Evolutionary conservation across 371 early-diverging fungal genomes (phyloP).

Genomic region (Mortierella sp.): DNA sequence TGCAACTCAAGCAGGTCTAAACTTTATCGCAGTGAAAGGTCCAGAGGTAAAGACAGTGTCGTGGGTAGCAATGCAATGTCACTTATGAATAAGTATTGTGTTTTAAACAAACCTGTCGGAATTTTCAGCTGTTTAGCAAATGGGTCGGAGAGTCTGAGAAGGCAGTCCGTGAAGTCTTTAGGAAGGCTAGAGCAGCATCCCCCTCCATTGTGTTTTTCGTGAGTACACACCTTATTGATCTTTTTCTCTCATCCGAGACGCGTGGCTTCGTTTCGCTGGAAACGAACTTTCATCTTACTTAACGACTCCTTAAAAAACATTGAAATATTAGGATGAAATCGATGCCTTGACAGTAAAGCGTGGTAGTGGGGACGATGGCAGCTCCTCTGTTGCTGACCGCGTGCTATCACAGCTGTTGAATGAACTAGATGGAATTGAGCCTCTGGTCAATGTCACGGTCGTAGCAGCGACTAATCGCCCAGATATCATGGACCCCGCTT

Average conservation of each 20-base stretch:
- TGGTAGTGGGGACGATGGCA: conserved; percentile 73
- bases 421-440: conserved; percentile 97
- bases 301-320: not conserved
- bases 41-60: conserved; percentile 80
- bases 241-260: not conserved
- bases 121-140: conserved; percentile 88
- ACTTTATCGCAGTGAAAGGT: conserved; percentile 98
- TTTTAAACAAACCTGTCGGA: not conserved
- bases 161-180: conserved; percentile 95
- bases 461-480: conserved; percentile 99
- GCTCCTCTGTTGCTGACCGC: conserved; percentile 90
- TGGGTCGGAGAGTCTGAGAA: conserved; percentile 99
- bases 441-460: conserved; percentile 93
- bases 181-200: conserved; percentile 93
- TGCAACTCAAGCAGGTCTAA: conserved; percentile 96
- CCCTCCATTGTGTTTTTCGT: conserved; percentile 98
- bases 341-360: conserved; percentile 95
- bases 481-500: conserved; percentile 95
- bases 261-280: too few species aligned
- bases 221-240: conserved; percentile 45
- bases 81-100: not conserved
- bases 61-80: not conserved
- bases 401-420: conserved; percentile 94
- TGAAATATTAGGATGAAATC: conserved; percentile 88
- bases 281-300: not conserved